phyloP scores from a whole-genome alignment of 164 flowering plant genomes.

The Sextonia rubra region DNA sequence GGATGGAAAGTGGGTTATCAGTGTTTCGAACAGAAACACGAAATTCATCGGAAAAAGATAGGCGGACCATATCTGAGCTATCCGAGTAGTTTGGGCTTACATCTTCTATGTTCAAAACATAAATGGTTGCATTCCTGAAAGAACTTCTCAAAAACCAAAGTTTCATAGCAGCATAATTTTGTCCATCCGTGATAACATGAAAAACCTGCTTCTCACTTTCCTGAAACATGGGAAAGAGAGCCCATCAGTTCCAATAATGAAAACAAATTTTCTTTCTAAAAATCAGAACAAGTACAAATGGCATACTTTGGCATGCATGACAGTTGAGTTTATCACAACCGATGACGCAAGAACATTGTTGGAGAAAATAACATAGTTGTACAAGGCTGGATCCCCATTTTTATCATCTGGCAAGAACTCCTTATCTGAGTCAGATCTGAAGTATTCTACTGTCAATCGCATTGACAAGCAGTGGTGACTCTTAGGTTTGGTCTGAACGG shows the following conservation, averaged over 20 bases:
- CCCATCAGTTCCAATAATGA: not conserved
- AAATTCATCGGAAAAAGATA: constrained; percentile 63
- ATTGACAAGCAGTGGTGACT: constrained; percentile 90
- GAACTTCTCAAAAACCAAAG: constrained; percentile 62
- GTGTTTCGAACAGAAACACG: constrained; percentile 55
- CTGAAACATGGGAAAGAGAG: constrained; percentile 39
- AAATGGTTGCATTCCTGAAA: constrained; percentile 57
- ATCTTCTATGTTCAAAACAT: constrained; percentile 74
- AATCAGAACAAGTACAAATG: not conserved
- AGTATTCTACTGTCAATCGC: constrained; percentile 87
- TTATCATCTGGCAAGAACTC: constrained; percentile 37
- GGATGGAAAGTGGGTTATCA: constrained; percentile 18
- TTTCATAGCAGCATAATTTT: constrained; percentile 83
- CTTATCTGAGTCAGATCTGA: constrained; percentile 36
- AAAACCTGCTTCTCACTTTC: constrained; percentile 74
- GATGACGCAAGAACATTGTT: constrained; percentile 78
- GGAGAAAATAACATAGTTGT: constrained; percentile 80
- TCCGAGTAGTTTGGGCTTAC: constrained; percentile 30
- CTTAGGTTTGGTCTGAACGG: constrained; percentile 90
- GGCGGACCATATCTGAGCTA: constrained; percentile 12
- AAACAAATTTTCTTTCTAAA: not conserved
- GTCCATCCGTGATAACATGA: constrained; percentile 75
- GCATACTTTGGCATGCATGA: constrained; percentile 61
- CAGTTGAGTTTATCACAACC: constrained; percentile 92
- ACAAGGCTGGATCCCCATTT: constrained; percentile 43